phyloP scores from a whole-genome alignment of 2,329 filamentous ascomycete species.

The Neurospora crassa region DNA sequence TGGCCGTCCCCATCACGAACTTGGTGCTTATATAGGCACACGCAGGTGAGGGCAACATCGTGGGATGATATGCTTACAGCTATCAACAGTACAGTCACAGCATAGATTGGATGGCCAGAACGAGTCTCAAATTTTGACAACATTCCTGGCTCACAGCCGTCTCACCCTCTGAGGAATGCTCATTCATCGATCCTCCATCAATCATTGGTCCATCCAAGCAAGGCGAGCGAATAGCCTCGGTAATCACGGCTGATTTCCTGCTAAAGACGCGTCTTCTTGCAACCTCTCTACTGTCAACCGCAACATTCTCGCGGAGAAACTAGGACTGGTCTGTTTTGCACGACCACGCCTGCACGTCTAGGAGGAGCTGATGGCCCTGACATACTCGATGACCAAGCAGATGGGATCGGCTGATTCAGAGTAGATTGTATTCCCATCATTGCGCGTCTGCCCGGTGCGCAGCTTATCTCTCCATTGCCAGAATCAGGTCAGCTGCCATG shows the following conservation, averaged over 20 bases:
- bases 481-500: slow-evolving; percentile 28
- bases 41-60: background rate
- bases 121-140: background rate
- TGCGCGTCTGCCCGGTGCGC: slow-evolving; percentile 30
- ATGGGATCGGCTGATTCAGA: slow-evolving; percentile 30
- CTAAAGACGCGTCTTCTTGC: background rate
- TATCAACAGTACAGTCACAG: background rate
- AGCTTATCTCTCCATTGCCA: slow-evolving; percentile 32
- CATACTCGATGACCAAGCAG: slow-evolving; percentile 35
- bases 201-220: slow-evolving; percentile 5
- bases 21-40: background rate
- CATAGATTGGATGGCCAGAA: background rate
- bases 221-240: slow-evolving; percentile 10
- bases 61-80: background rate
- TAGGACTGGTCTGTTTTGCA: background rate
- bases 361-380: slow-evolving; percentile 22
- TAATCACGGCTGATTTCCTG: slow-evolving; percentile 9
- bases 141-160: background rate
- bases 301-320: background rate
- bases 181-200: background rate
- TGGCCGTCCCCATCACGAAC: background rate
- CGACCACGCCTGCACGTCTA: background rate
- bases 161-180: background rate
- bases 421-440: slow-evolving; percentile 38
- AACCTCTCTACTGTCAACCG: background rate